These are phyloP conservation scores for Aureobasidium sp. DNA, from an alignment of 2,329 filamentous ascomycete genomes.

Conservation along the genomic window DNA sequence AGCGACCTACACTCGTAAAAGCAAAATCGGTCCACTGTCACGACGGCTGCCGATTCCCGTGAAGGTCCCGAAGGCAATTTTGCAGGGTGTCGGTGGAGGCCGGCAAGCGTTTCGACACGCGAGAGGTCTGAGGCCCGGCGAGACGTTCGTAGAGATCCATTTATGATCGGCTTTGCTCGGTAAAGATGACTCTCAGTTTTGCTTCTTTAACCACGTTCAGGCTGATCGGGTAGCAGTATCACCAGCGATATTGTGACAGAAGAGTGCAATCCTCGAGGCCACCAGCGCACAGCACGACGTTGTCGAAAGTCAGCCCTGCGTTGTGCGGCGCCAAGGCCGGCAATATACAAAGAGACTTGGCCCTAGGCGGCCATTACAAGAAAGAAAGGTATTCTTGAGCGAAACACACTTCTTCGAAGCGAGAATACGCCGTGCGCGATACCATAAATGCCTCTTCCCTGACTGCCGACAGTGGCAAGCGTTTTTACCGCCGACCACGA, in stretches of 20 bases:
- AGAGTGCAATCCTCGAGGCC: background rate
- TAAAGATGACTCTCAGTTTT: background rate
- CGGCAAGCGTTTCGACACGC: constrained; percentile 12
- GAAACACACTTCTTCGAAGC: background rate
- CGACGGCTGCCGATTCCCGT: background rate
- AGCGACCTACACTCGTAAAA: constrained; percentile 8
- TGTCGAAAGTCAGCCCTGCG: background rate
- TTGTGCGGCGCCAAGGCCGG: background rate
- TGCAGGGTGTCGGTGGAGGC: background rate
- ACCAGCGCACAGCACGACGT: background rate
- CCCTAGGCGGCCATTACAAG: background rate
- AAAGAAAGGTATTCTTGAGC: background rate
- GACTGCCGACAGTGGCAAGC: background rate
- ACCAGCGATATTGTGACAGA: background rate
- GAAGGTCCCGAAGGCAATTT: background rate
- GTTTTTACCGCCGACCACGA: background rate
- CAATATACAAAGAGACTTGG: background rate
- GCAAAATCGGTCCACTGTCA: constrained; percentile 2
- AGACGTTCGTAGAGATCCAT: constrained; percentile 5
- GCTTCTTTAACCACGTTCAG: background rate
- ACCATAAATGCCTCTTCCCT: background rate
- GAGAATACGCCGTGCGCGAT: background rate
- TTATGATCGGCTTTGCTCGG: constrained; percentile 11
- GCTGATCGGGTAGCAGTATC: background rate
- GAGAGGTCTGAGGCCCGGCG: constrained; percentile 5